These are phyloP conservation scores for Daldinia vernicosa DNA, from an alignment of 495 filamentous ascomycete species.

Conservation along the genomic window DNA sequence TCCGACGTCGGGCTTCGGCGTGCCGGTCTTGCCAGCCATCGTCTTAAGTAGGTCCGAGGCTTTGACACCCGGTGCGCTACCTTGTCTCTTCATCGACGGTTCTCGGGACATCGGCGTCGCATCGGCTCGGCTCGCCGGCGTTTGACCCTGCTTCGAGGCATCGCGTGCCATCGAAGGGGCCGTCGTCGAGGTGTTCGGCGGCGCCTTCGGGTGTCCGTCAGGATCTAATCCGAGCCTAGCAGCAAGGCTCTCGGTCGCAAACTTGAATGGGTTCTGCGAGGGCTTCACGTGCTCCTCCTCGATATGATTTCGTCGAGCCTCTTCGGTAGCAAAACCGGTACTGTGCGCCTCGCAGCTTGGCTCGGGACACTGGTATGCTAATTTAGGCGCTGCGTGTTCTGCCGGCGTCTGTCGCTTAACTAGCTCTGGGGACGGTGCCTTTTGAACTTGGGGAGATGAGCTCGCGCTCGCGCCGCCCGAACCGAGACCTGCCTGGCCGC, in stretches of 20 bases:
- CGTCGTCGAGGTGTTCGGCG: slow-evolving; percentile 23
- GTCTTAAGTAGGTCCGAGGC: slow-evolving; percentile 35
- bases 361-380: slow-evolving; percentile 55
- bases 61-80: slow-evolving; percentile 50
- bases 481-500: slow-evolving; percentile 37
- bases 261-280: slow-evolving; percentile 62
- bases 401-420: slow-evolving; percentile 52
- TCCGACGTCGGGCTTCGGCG: slow-evolving; percentile 38
- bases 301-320: slow-evolving; percentile 60
- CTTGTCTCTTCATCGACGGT: slow-evolving; percentile 55
- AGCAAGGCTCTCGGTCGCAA: slow-evolving; percentile 56
- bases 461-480: slow-evolving; percentile 44
- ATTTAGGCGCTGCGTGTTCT: slow-evolving; percentile 51
- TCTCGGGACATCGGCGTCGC: slow-evolving; percentile 59
- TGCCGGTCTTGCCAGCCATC: slow-evolving; percentile 41
- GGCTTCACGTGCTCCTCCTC: slow-evolving; percentile 65
- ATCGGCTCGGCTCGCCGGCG: slow-evolving; percentile 50
- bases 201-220: slow-evolving; percentile 52
- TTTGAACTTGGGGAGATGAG: slow-evolving; percentile 59
- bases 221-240: slow-evolving; percentile 55
- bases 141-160: slow-evolving; percentile 57
- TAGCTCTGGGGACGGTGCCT: slow-evolving; percentile 57
- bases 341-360: slow-evolving; percentile 55
- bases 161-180: slow-evolving; percentile 47
- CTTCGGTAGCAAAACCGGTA: slow-evolving; percentile 63